Conservation (phyloP, 176 grass and related monocot species). For the Eleusine indica region DNA sequence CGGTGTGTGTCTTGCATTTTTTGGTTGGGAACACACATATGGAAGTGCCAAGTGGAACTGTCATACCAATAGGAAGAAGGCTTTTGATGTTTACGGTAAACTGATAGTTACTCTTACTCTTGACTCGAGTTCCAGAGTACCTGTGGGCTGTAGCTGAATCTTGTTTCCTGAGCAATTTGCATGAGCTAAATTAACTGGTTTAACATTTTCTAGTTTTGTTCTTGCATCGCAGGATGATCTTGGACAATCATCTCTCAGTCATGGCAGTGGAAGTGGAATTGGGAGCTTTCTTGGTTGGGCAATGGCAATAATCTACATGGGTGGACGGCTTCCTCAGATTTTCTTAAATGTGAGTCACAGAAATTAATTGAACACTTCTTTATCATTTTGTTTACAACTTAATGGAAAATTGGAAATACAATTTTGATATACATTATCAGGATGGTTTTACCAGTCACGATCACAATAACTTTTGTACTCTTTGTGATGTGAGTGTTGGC, state of each 20-base stretch:
- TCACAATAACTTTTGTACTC: not conserved
- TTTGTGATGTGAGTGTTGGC: not conserved
- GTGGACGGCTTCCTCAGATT: conserved; percentile 91
- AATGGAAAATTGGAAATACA: not conserved
- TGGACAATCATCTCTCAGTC: conserved; percentile 30
- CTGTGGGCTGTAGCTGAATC: not conserved
- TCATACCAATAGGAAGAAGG: conserved; percentile 75
- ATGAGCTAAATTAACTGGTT: not conserved
- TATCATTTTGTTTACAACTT: not conserved
- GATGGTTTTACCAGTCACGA: not conserved
- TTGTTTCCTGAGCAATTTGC: conserved; percentile 16
- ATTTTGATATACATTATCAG: not conserved
- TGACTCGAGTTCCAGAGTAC: not conserved
- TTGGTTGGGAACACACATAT: conserved; percentile 43
- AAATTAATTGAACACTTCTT: not conserved
- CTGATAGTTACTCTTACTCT: conserved; percentile 28
- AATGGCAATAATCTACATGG: conserved; percentile 94
- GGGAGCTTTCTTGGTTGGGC: conserved; percentile 92
- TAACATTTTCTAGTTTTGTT: conserved; percentile 19
- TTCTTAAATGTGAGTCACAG: conserved; percentile 76
- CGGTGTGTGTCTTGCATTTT: conserved; percentile 52
- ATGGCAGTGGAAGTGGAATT: conserved; percentile 58
- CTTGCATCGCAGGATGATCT: conserved; percentile 36
- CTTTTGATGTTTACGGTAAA: conserved; percentile 68
- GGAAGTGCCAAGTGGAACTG: conserved; percentile 49